These are phyloP conservation scores for Xylaria sp. DNA, from an alignment of 2,329 filamentous ascomycete species.

Conservation along the genomic window DNA sequence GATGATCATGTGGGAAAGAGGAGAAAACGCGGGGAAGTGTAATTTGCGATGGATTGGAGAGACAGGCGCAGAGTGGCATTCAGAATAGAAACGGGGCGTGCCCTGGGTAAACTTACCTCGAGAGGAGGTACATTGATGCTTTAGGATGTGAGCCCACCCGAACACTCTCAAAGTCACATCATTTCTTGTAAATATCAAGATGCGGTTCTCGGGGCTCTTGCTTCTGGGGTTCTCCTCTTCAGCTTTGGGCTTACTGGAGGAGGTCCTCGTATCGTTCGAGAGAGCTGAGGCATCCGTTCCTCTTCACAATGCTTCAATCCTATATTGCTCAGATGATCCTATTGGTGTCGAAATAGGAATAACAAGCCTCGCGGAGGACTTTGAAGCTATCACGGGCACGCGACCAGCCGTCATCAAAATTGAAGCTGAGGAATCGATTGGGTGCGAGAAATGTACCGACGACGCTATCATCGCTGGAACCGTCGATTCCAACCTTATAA, in stretches of 20 bases:
- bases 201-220: slow-evolving; percentile 10
- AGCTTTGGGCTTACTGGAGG: slow-evolving; percentile 31
- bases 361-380: slow-evolving; percentile 40
- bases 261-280: slow-evolving; percentile 37
- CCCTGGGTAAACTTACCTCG: neutral
- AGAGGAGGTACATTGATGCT: neutral
- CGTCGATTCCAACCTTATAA: slow-evolving; percentile 58
- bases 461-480: slow-evolving; percentile 63
- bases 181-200: slow-evolving; percentile 6
- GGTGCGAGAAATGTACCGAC: slow-evolving; percentile 31
- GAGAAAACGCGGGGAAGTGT: slow-evolving; percentile 33
- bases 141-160: neutral
- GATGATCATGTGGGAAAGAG: slow-evolving; percentile 25
- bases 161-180: neutral
- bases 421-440: neutral
- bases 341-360: slow-evolving; percentile 39
- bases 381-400: slow-evolving; percentile 43
- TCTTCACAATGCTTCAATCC: slow-evolving; percentile 34
- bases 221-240: slow-evolving; percentile 11
- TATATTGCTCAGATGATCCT: slow-evolving; percentile 36
- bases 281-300: slow-evolving; percentile 18
- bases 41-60: neutral
- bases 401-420: slow-evolving; percentile 30
- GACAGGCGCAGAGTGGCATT: neutral
- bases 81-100: neutral